These are phyloP conservation scores for Colletotrichum filicis DNA, from an alignment of 2,329 filamentous ascomycete species.

Conservation along the genomic window DNA sequence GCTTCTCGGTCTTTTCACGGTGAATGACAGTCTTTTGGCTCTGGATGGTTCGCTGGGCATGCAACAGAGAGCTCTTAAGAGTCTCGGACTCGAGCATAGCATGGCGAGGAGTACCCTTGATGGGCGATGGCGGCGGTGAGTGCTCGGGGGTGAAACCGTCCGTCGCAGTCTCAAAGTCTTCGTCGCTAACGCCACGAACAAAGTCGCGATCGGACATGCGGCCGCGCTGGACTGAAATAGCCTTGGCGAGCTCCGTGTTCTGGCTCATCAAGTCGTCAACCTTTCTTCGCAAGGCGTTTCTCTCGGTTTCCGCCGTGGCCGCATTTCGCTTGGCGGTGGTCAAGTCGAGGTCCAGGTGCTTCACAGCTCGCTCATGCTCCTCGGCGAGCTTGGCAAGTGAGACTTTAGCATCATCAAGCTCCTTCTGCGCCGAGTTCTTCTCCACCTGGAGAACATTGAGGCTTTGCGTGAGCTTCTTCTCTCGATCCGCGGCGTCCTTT, in stretches of 20 bases:
- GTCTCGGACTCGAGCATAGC: slow-evolving; percentile 95
- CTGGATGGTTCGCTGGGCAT: slow-evolving; percentile 96
- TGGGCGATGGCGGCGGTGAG: slow-evolving; percentile 88
- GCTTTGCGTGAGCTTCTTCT: slow-evolving; percentile 81
- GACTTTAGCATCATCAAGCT: slow-evolving; percentile 90
- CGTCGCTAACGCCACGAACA: slow-evolving; percentile 67
- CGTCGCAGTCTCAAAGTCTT: slow-evolving; percentile 71
- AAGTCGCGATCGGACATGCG: slow-evolving; percentile 73
- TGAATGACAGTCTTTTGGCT: slow-evolving; percentile 95
- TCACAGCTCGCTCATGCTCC: slow-evolving; percentile 80
- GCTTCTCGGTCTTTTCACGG: slow-evolving; percentile 97
- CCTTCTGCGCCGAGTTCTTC: slow-evolving; percentile 82
- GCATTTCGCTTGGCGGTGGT: slow-evolving; percentile 85
- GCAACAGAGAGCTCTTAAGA: slow-evolving; percentile 90
- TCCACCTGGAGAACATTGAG: slow-evolving; percentile 78
- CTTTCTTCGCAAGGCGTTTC: slow-evolving; percentile 81
- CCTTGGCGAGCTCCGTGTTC: slow-evolving; percentile 90
- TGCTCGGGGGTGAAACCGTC: slow-evolving; percentile 85
- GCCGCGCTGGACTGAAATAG: slow-evolving; percentile 79
- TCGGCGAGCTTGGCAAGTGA: slow-evolving; percentile 82
- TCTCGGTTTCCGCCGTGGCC: slow-evolving; percentile 81
- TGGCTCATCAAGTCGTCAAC: slow-evolving; percentile 89
- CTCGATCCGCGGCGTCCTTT: slow-evolving; percentile 82
- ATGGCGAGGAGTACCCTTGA: slow-evolving; percentile 92
- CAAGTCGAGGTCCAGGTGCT: slow-evolving; percentile 90